Evolutionary conservation across 208 protist species (phyloP).

Genomic region (Tetramitus jugosus): DNA sequence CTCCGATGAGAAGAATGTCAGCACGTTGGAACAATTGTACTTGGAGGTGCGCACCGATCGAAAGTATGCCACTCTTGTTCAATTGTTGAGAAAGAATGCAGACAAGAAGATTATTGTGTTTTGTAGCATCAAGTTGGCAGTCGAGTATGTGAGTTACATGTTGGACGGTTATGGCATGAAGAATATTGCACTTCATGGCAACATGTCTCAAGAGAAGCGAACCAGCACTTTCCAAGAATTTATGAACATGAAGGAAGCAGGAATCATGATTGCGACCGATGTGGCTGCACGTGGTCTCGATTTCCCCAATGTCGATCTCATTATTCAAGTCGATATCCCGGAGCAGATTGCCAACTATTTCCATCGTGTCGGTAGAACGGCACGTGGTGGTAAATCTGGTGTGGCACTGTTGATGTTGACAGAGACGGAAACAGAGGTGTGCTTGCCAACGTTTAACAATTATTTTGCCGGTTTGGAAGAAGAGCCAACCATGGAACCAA

Average conservation of each 20-base stretch:
- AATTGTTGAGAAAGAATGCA: constrained; percentile 88
- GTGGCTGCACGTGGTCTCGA: no score
- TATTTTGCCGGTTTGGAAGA: background rate
- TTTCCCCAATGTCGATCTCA: constrained; percentile 85
- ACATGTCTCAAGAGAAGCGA: constrained; percentile 48
- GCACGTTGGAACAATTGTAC: constrained; percentile 83
- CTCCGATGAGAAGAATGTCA: constrained; percentile 73
- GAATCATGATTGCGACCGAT: no score
- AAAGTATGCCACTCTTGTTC: constrained; percentile 90
- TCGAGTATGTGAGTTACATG: constrained; percentile 79
- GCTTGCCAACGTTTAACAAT: background rate
- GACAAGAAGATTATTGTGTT: constrained; percentile 95
- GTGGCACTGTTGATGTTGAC: constrained; percentile 89
- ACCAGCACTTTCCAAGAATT: constrained; percentile 45
- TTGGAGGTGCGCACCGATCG: constrained; percentile 67
- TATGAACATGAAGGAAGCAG: constrained; percentile 34
- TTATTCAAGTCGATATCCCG: constrained; percentile 94
- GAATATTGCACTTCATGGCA: constrained; percentile 56
- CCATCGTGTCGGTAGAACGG: constrained; percentile 93
- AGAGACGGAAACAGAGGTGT: constrained; percentile 71
- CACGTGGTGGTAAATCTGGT: constrained; percentile 80
- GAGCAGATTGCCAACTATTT: constrained; percentile 89
- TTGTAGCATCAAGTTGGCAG: constrained; percentile 92
- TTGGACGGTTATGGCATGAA: constrained; percentile 49
- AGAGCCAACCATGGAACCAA: background rate